These are phyloP conservation scores for Thymus quinquecostatus DNA, from an alignment of 257 asterid genomes.

Conservation along the genomic window DNA sequence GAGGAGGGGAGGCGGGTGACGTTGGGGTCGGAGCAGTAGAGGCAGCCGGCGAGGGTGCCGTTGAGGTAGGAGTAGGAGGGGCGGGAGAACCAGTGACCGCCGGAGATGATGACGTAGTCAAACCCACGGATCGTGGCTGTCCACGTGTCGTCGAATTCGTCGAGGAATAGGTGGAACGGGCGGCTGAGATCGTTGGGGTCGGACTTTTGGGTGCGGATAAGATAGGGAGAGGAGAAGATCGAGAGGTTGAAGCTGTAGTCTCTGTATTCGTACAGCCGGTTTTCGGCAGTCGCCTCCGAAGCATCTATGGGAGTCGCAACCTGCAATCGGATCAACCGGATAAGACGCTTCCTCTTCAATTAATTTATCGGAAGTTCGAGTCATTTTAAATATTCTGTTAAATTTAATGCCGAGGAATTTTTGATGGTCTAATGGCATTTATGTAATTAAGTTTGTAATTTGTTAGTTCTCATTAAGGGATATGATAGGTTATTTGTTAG, in stretches of 20 bases:
- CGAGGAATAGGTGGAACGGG: slow-evolving; percentile 57
- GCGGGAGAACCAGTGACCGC: slow-evolving; percentile 65
- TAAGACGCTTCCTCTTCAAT: too few species aligned
- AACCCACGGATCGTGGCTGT: slow-evolving; percentile 33
- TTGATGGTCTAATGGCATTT: too few species aligned
- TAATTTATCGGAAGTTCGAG: too few species aligned
- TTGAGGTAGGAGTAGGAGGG: slow-evolving; percentile 58
- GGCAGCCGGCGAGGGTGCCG: slow-evolving; percentile 52
- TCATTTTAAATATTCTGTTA: too few species aligned
- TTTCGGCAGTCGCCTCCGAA: slow-evolving; percentile 41
- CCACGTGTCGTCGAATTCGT: slow-evolving; percentile 55
- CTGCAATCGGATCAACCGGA: slow-evolving; percentile 10
- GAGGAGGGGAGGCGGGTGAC: slow-evolving; percentile 38
- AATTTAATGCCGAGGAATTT: too few species aligned
- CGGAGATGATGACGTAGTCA: slow-evolving; percentile 58
- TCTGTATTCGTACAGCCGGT: slow-evolving; percentile 43
- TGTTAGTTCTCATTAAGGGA: too few species aligned
- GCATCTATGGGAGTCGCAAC: slow-evolving; percentile 44
- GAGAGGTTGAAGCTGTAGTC: slow-evolving; percentile 60
- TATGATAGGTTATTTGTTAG: too few species aligned
- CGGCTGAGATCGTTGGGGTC: slow-evolving; percentile 39
- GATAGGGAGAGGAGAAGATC: slow-evolving; percentile 56
- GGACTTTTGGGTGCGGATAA: slow-evolving; percentile 43
- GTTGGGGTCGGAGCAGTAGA: slow-evolving; percentile 53
- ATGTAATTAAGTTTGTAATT: too few species aligned